Evolutionary conservation across 768 basidiomycete genomes (phyloP).

Genomic region (Phlebiopsis flavidoalba): DNA sequence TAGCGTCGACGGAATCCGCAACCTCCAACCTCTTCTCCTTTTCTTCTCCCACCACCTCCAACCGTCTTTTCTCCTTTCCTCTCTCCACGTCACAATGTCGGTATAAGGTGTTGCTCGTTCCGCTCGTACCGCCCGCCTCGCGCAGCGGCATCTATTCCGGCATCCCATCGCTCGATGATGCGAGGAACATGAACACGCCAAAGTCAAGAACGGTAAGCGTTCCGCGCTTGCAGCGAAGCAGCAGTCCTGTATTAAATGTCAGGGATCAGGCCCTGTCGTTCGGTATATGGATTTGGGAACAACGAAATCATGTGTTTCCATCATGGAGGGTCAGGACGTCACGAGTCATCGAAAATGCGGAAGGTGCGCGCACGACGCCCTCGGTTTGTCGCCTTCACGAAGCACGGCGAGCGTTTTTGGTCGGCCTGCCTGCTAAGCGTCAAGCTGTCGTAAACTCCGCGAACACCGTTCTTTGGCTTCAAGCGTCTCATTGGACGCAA

Average conservation of each 20-base stretch:
- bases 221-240: not conserved
- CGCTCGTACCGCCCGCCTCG: constrained; percentile 49
- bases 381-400: constrained; percentile 98
- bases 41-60: constrained; percentile 4
- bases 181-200: constrained; percentile 94
- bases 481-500: constrained; percentile 94
- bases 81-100: constrained; percentile 57
- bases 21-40: constrained; percentile 10
- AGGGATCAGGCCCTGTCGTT: constrained; percentile 76
- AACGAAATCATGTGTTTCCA: constrained; percentile 85
- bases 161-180: constrained; percentile 69
- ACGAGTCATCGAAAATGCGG: constrained; percentile 94
- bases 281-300: constrained; percentile 92
- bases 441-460: constrained; percentile 94
- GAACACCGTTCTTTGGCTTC: constrained; percentile 92
- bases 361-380: constrained; percentile 96
- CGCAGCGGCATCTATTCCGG: constrained; percentile 63
- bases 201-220: constrained; percentile 77
- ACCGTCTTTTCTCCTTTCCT: constrained; percentile 22
- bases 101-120: constrained; percentile 63
- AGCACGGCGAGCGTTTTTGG: constrained; percentile 95
- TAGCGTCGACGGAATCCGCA: not conserved
- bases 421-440: constrained; percentile 94
- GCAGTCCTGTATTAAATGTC: not conserved
- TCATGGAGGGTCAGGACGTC: constrained; percentile 96